Conservation (phyloP, 2,329 filamentous ascomycete species). For the Nigrograna mackinnonii region DNA sequence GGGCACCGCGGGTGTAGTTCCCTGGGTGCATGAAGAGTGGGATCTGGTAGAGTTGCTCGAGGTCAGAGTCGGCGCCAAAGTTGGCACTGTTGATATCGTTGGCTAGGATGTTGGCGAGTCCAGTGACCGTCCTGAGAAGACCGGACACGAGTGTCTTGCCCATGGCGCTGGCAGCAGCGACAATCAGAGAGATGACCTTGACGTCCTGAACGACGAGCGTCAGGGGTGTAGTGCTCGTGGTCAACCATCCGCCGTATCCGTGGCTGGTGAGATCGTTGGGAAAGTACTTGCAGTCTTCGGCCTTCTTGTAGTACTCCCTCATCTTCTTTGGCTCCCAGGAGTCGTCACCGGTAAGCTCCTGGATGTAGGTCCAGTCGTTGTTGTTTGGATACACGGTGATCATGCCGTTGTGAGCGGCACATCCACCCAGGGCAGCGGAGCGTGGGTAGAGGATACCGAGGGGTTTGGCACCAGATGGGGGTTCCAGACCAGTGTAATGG, state of each 20-base stretch:
- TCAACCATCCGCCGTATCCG: slow-evolving; percentile 62
- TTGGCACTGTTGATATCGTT: slow-evolving; percentile 57
- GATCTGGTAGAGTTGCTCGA: slow-evolving; percentile 60
- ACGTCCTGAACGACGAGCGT: slow-evolving; percentile 56
- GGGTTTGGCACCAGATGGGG: slow-evolving; percentile 55
- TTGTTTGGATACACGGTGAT: slow-evolving; percentile 63
- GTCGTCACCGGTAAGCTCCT: slow-evolving; percentile 60
- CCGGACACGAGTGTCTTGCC: slow-evolving; percentile 44
- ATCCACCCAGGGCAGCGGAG: slow-evolving; percentile 60
- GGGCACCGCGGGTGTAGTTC: slow-evolving; percentile 53
- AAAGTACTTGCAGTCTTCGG: slow-evolving; percentile 61
- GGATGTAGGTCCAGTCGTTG: slow-evolving; percentile 63
- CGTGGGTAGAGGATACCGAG: slow-evolving; percentile 64
- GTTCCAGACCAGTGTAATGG: slow-evolving; percentile 54
- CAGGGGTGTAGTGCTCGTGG: slow-evolving; percentile 55
- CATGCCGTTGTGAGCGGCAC: slow-evolving; percentile 65
- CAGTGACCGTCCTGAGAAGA: no score
- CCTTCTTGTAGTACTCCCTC: slow-evolving; percentile 60
- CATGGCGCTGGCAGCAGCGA: slow-evolving; percentile 57
- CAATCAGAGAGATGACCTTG: slow-evolving; percentile 57
- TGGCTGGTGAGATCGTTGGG: slow-evolving; percentile 50
- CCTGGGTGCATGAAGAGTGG: slow-evolving; percentile 60
- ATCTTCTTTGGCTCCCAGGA: slow-evolving; percentile 64
- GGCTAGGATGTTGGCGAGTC: slow-evolving; percentile 41
- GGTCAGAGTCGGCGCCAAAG: slow-evolving; percentile 47